Evolutionary conservation across 805 yeast genomes (phyloP), one percentile per base, ranked within the genome.

Genomic region (Blastobotrys mokoenaii): DNA sequence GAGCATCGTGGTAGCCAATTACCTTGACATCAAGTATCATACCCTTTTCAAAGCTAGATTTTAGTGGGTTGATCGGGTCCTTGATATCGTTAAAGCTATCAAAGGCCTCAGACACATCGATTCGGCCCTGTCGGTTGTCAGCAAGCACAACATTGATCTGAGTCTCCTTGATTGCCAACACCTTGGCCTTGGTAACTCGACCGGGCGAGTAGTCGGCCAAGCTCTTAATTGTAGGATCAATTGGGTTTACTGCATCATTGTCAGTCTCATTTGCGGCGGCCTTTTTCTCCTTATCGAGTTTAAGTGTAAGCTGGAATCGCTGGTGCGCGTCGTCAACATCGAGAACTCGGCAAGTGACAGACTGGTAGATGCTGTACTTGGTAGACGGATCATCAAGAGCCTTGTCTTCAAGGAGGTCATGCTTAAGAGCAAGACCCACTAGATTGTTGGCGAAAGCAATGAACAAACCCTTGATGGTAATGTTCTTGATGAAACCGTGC

Each of bases 371-470:
- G 54, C 69, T 69, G 58, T 78, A 89, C 20, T 69, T 67, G 33
- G 72, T 68, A 17, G 70, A 65, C 41, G 83, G 68, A 51, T 79
- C 82, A 9, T 72, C 77, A 33, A 58, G 40, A 66, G 68, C 36
- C 69, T 72, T 41, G n/a, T 72, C 71, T 30, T 74, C 84, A 54
- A 81, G 79, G 12, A 59, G 40, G 15, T 55, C 53, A 58, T 81
- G 79, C 46, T 89, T 84, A 49, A 85, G 73, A 3, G 87, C 83
- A 51, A 90, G 72, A 43, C 97, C 97, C 29, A 86, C 84, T 51
- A 90, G 74, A 44, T 74, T 76, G 51, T 84, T 82, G 46, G 81
- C 86, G 64, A 90, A 90, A 0, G 82, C 76, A 47, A 90, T 83
- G 60, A 90, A 90, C 10, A 87, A 69, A 52, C 97, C 97, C 59